Evolutionary conservation across 2,329 filamentous ascomycete species (phyloP), one percentile per base, ranked within the genome.

Genomic region (Aspergillus ruber): DNA sequence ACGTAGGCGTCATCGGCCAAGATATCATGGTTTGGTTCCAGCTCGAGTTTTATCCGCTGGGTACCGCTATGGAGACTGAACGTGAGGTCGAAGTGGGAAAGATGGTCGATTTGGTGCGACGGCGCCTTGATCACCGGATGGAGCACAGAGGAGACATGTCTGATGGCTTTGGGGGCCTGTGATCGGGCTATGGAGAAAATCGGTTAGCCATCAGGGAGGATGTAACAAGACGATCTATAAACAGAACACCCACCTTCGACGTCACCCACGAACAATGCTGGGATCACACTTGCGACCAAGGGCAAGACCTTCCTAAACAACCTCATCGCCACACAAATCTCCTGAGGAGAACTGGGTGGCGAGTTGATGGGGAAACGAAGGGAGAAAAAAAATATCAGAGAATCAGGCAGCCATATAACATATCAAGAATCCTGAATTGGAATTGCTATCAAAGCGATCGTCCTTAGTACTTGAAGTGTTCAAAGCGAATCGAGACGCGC

Each of bases 21-120:
- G 49, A 97, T 83, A 69, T 97, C 88, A 72, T 95, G 82, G 65
- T 97, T 97, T 3, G 93, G 93, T 64, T 93, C 84, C 43, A 98
- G 78, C 47, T 81, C 79, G 45, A 98, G 78, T 55, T 89, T 88
- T 60, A 97, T 76, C 56, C 82, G 80, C 54, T 90, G 79, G 50
- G 78, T 73, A 45, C 79, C 76, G 50, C 80, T 74, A 60, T 86
- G 82, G 32, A 95, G 73, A 48, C 81, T 76, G 66, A 98, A 96
- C 25, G 81, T 84, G 52, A 98, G 74, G 60, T 95, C 88, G 67
- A 98, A 98, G 18, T 82, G 74, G 12, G 90, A 91, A 48, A 86
- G 75, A 43, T 90, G 84, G 63, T 93, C 84, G 42, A 95, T 81
- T 50, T 85, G 83, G 64, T 88, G 82, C 41, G 85, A 86, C 13